Conservation (phyloP, 108 stramenopile genomes). For the Pseudonitzschia pungens region DNA sequence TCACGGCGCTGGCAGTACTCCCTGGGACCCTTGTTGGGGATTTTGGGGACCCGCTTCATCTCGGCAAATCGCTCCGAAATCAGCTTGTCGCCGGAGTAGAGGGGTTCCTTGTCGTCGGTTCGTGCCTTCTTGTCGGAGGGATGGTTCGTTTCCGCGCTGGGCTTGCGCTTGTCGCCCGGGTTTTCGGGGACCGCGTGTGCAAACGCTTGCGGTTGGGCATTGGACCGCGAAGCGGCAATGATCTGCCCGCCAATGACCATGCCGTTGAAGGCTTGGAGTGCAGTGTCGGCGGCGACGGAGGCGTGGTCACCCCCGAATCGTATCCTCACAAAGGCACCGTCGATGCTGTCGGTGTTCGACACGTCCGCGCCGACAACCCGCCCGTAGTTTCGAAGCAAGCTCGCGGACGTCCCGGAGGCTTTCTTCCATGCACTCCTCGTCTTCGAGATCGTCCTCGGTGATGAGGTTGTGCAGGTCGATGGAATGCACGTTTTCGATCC, state of each 20-base stretch:
- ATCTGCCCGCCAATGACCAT: constrained; percentile 66
- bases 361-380: constrained; percentile 51
- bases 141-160: not conserved
- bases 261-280: constrained; percentile 49
- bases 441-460: constrained; percentile 69
- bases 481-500: not conserved
- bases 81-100: constrained; percentile 78
- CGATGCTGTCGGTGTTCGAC: constrained; percentile 41
- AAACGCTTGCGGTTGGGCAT: not conserved
- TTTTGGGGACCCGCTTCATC: constrained; percentile 81
- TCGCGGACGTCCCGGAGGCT: constrained; percentile 58
- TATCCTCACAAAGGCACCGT: constrained; percentile 24
- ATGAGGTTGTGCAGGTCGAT: constrained; percentile 62
- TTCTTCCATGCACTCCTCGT: constrained; percentile 77
- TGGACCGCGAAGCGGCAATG: constrained; percentile 34
- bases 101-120: constrained; percentile 27
- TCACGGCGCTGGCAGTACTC: constrained; percentile 54
- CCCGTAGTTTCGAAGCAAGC: constrained; percentile 49
- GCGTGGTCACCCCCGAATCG: constrained; percentile 33
- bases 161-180: constrained; percentile 20
- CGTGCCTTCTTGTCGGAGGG: constrained; percentile 8
- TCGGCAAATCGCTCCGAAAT: constrained; percentile 78
- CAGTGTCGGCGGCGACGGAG: constrained; percentile 30
- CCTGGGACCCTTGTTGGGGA: constrained; percentile 65
- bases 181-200: not conserved